Evolutionary conservation across 441 rosid species (phyloP).

Genomic region (Omphalea diandra): DNA sequence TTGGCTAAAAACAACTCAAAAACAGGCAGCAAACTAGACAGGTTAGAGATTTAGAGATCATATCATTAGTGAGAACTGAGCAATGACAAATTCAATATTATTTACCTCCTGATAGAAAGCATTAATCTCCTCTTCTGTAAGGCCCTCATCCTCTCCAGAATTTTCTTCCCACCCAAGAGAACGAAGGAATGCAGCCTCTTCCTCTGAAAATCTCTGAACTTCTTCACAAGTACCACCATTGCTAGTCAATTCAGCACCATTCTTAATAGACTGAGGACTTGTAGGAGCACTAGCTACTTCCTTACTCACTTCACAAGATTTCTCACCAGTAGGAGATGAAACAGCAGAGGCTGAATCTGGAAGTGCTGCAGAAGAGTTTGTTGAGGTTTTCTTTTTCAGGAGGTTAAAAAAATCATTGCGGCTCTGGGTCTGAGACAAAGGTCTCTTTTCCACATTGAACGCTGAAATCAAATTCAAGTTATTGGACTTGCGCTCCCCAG

Average conservation of each 20-base stretch:
- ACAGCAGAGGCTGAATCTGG: slow-evolving; percentile 37
- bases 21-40: no score
- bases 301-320: slow-evolving; percentile 39
- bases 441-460: slow-evolving; percentile 58
- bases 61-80: no score
- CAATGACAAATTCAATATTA: slow-evolving; percentile 7
- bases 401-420: slow-evolving; percentile 71
- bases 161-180: slow-evolving; percentile 95
- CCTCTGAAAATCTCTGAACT: slow-evolving; percentile 49
- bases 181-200: slow-evolving; percentile 77
- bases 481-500: slow-evolving; percentile 46
- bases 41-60: no score
- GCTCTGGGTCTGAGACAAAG: slow-evolving; percentile 69
- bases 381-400: slow-evolving; percentile 61
- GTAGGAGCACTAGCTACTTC: slow-evolving; percentile 38
- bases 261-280: slow-evolving; percentile 37
- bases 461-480: slow-evolving; percentile 36
- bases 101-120: slow-evolving; percentile 65
- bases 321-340: slow-evolving; percentile 42
- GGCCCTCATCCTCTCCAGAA: slow-evolving; percentile 66
- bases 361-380: slow-evolving; percentile 39
- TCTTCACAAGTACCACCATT: slow-evolving; percentile 41
- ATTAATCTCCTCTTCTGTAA: slow-evolving; percentile 87
- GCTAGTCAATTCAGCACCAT: slow-evolving; percentile 41
- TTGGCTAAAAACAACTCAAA: not conserved